These are phyloP conservation scores for Exidia glandulosa DNA, from an alignment of 768 basidiomycete species.

Conservation along the genomic window DNA sequence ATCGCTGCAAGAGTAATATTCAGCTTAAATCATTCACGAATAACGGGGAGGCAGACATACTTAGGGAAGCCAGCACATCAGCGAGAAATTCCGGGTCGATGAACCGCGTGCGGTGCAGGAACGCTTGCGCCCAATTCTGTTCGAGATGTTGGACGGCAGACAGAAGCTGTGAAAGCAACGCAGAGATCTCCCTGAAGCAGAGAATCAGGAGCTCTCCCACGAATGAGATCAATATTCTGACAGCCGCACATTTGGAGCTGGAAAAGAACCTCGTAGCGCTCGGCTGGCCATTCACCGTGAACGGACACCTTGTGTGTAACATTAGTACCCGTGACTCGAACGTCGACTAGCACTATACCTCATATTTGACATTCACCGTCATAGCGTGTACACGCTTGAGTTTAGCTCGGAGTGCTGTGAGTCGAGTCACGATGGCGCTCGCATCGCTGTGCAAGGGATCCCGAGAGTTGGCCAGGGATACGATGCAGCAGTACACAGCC, in stretches of 20 bases:
- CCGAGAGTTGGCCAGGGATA: constrained; percentile 57
- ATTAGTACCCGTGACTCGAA: not conserved
- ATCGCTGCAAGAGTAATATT: constrained; percentile 34
- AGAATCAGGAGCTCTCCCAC: constrained; percentile 12
- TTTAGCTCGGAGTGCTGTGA: constrained; percentile 69
- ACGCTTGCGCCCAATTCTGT: constrained; percentile 64
- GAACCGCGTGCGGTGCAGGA: constrained; percentile 63
- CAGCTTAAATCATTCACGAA: not conserved
- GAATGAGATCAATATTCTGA: not conserved
- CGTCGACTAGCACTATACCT: constrained; percentile 30
- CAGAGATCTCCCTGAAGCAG: constrained; percentile 47
- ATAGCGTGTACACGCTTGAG: constrained; percentile 48
- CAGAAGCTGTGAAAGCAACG: constrained; percentile 60
- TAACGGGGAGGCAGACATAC: constrained; percentile 26
- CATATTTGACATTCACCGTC: constrained; percentile 51
- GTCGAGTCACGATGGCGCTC: constrained; percentile 44
- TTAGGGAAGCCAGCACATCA: constrained; percentile 72
- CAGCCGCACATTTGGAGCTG: constrained; percentile 52
- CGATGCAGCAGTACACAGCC: constrained; percentile 59
- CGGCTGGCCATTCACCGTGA: constrained; percentile 67
- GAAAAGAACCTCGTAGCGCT: constrained; percentile 59
- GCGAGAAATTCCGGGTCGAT: constrained; percentile 75
- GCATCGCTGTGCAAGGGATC: constrained; percentile 33
- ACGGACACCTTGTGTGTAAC: constrained; percentile 47
- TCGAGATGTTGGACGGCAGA: constrained; percentile 65